Conservation (phyloP, 768 basidiomycete species). For the Lactarius trivialis region DNA sequence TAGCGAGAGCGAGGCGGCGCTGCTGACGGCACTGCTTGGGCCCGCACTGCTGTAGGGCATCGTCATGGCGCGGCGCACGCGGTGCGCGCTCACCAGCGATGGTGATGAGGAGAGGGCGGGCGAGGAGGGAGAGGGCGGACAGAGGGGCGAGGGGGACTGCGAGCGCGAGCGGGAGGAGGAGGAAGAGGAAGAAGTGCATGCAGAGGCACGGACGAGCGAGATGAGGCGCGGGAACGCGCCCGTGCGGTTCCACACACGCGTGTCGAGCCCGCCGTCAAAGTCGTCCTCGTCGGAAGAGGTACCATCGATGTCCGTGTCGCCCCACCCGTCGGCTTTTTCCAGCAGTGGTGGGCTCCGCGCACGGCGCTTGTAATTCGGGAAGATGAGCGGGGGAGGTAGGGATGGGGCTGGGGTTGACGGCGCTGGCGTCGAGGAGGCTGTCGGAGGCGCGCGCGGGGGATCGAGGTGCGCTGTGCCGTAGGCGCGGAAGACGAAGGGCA, state of each 20-base stretch:
- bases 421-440: background rate
- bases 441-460: background rate
- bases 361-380: conserved; percentile 11
- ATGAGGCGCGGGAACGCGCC: conserved; percentile 29
- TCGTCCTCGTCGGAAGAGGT: conserved; percentile 17
- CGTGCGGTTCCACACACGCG: conserved; percentile 28
- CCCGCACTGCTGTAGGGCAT: conserved; percentile 4
- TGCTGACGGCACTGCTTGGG: background rate
- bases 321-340: background rate
- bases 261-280: conserved; percentile 23
- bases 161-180: conserved; percentile 10
- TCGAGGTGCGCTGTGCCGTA: conserved; percentile 25
- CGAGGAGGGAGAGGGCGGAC: conserved; percentile 15
- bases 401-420: background rate
- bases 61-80: conserved; percentile 1
- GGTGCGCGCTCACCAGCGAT: background rate
- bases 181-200: conserved; percentile 21
- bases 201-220: conserved; percentile 20
- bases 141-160: conserved; percentile 2
- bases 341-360: background rate
- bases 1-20: conserved; percentile 3
- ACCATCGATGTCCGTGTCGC: conserved; percentile 16
- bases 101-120: background rate
- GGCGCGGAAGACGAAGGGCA: conserved; percentile 54
- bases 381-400: conserved; percentile 4